Evolutionary conservation across 1,139 yeast species (phyloP), one percentile per base, ranked within the genome.

Genomic region (Saccharomycopsis phalli): DNA sequence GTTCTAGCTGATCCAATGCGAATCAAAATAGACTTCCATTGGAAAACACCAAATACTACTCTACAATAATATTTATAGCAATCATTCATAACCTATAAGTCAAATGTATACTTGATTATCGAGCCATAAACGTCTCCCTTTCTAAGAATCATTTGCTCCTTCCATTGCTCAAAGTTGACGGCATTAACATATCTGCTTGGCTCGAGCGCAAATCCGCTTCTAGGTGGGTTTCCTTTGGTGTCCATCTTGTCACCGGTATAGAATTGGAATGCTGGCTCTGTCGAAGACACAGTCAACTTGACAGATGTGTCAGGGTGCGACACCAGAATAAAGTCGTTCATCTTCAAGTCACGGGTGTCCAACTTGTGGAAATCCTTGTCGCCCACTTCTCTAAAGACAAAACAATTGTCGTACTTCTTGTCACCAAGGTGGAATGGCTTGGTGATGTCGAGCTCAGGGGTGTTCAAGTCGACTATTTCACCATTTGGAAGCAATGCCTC

Each of bases 231-330:
- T 23, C 50, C 51, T 18, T 58, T 57, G 4, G 57, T 62, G 44
- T 66, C 52, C 43, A 69, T 63, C 40, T 62, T 63, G 49, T 72
- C 77, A 26, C 82, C 82, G 28, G 84, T 75, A 58, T 78, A 79
- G 40, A 79, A 63, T 57, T 78, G 86, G 65, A 74, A 76, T 3
- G 76, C 62, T 4, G 87, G 87, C 48, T 79, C 87, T 1, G 86
- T 78, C 7, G 82, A 63, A 21, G 59, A 55, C 13, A 73, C 69
- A 13, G 57, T 57, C 34, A 79, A 53, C 36, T 62, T 62, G 36
- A 68, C 55, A 11, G 61, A 56, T 6, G 77, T 59, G 21, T 60
- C 61, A 18, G 76, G 73, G 51, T 71, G 70, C 20, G 59, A 58
- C n/a, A 76, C 72, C 50, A 64, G 68, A 28, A 68, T 60, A 14